Evolutionary conservation across 2,329 filamentous ascomycete species (phyloP), one percentile per base, ranked within the genome.

Genomic region (Verticillium nubilum): DNA sequence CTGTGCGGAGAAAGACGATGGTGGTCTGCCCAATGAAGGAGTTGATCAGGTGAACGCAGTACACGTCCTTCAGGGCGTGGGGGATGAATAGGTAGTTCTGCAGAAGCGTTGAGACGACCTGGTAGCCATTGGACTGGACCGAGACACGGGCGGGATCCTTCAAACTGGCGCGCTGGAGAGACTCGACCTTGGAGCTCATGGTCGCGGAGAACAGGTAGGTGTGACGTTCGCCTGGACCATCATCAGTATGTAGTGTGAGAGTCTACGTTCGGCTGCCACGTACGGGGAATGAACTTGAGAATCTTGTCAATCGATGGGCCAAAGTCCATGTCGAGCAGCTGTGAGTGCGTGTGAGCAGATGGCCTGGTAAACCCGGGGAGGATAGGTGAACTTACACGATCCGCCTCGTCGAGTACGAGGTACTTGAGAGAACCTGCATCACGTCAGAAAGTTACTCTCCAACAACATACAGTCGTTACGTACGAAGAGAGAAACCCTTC

Each of bases 331-430:
- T 99, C 95, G 1, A 98, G 84, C 10, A 98, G 81, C n/a, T 50
- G 19, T 7, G 42, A 23, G 5, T 31, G 25, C 19, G 42, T 23
- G 42, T 50, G 9, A 50, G 42, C 19, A 12, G 9, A 4, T 1
- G 10, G 19, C 19, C n/a, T n/a, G n/a, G n/a, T n/a, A n/a, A n/a
- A 9, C 12, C 9, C 9, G 19, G 7, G 19, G 7, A 5, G 19
- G 12, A 19, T 4, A 19, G 4, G 3, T 23, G 19, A 12, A 50
- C 42, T 10, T 50, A 60, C 42, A 12, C 93, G 82, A 73, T 98
- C 94, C 26, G 94, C 94, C 76, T 97, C 94, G 70, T 97, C 94
- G 85, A 98, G 92, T 62, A 97, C 93, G 3, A 98, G 80, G 70
- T 94, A 97, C 69, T 93, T 93, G 37, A 97, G 79, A 4, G 84